Evolutionary conservation across 2,329 filamentous ascomycete species (phyloP), one percentile per base, ranked within the genome.

Genomic region (Colletotrichum abscissum): DNA sequence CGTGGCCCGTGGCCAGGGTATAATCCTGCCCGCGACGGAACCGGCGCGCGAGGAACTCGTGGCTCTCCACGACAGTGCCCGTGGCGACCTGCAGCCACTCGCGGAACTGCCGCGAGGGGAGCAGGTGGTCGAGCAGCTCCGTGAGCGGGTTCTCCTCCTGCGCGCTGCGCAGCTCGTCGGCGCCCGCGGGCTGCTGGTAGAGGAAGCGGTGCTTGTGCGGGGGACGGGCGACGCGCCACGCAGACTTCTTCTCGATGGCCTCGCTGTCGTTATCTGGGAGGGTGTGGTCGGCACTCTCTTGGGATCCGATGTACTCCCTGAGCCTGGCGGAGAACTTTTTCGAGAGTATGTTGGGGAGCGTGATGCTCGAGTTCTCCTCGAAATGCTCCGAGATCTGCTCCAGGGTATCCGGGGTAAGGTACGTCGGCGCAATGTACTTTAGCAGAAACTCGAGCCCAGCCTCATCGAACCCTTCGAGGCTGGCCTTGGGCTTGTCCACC

Each of bases 131-230:
- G 12, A 98, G 83, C 9, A 99, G 87, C 81, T 97, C 94, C 67
- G 92, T 90, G 72, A 97, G 88, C 0, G 94, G 89, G 16, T 89
- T 89, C 63, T 85, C 82, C 57, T 87, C 83, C 55, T 82, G 77
- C 4, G 80, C 78, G 5, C 81, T 79, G 59, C 81, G 81, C 63
- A 81, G 76, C 63, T 84, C 77, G 70, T 82, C 75, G 60, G 82
- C 75, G 66, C 83, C 82, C 63, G 79, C 87, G 76, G 84, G 85
- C 77, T 95, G 91, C 73, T 94, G 89, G 83, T 97, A 99, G 2
- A 98, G 87, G 81, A 93, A 99, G 16, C 95, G 94, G 80, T 98
- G 95, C 85, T 99, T 99, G 85, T 99, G 95, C 0, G 97, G 97
- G 52, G 97, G 97, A 38, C 91, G 89, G 7, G 97, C 94, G 9